A percentile compares a stretch with the other conserved stretches of the same genome.
Conservation (phyloP, 768 basidiomycete species). For the Kwoniella bestiolae region DNA sequence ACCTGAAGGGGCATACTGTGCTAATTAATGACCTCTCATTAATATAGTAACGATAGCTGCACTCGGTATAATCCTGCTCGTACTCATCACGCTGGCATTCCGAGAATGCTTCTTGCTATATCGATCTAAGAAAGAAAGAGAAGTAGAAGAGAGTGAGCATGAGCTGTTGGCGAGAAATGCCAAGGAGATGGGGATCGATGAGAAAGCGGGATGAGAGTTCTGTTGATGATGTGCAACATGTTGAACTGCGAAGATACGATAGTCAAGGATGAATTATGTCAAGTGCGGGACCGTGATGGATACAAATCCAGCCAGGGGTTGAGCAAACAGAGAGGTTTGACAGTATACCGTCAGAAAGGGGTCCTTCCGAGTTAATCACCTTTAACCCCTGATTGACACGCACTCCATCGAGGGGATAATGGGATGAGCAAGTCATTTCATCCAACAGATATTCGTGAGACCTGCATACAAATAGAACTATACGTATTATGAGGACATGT, state of each 20-base stretch:
- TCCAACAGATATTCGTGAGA: background rate
- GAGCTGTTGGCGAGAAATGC: constrained; percentile 2
- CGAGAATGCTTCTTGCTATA: constrained; percentile 6
- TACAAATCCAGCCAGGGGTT: no score
- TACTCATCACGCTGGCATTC: background rate
- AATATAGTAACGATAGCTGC: background rate
- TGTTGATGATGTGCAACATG: no score
- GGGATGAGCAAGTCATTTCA: background rate
- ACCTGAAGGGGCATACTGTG: background rate
- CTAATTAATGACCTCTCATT: background rate
- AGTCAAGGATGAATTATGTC: no score
- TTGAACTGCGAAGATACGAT: no score
- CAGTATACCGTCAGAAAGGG: background rate
- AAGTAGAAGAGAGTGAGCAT: constrained; percentile 1
- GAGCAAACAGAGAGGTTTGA: no score
- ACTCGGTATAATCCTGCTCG: background rate
- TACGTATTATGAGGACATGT: background rate
- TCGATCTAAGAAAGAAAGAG: background rate
- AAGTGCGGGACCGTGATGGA: no score
- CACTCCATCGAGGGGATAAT: background rate
- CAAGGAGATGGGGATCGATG: background rate
- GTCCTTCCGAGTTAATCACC: background rate
- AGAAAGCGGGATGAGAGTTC: background rate
- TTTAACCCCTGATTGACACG: background rate
- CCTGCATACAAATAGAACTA: background rate